Base-by-base conservation (phyloP, 805 yeast species). In the Wickerhamiella cacticola region DNA sequence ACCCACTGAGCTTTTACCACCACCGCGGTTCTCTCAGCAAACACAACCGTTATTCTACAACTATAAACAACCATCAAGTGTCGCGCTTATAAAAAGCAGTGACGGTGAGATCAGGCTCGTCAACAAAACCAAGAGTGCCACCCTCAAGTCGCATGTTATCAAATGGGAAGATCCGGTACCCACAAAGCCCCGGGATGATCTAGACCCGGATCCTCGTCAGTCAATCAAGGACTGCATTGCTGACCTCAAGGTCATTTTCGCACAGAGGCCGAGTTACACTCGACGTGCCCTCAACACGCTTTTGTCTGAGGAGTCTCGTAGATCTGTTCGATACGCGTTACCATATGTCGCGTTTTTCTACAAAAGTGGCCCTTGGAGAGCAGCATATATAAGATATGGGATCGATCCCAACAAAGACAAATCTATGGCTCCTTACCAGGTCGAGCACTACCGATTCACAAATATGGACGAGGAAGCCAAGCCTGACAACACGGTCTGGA, bases 291-390 rank as follows among this genome's bases (percentile, higher is more conserved):
- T 88, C 16, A 50, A 48, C 39, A 46, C 56, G 16, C 44, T 41
- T 24, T 38, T 58, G 13, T 48, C 52, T 3, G 45, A 49, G 9
- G 46, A 19, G 2, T 15, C 50, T 12, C 45, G 61, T 15, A 57
- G 58, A n/a, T 52, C 54, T 12, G 53, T 89, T 39, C 79, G 82
- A 55, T 79, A 74, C 53, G 94, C 96, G 0, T 62, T 92, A 44
- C 95, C 97, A 0, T 80, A 83, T 60, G 82, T 86, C 0, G 74
- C 95, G 0, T 92, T 78, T 60, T 73, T 85, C 36, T 82, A 79
- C 60, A 77, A 82, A 31, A 82, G 82, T 58, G 98, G 98, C 0
- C 98, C 97, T 0, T 92, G 95, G 95, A 73, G 97, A 56, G 86
- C 85, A 51, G 76, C 92, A 9, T 86, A 81, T 60, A 78, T 87